Percentiles rank a stretch among this genome's conserved stretches.
Conservation (phyloP, 495 filamentous ascomycete species). For the Chaetomium cochliodes region DNA sequence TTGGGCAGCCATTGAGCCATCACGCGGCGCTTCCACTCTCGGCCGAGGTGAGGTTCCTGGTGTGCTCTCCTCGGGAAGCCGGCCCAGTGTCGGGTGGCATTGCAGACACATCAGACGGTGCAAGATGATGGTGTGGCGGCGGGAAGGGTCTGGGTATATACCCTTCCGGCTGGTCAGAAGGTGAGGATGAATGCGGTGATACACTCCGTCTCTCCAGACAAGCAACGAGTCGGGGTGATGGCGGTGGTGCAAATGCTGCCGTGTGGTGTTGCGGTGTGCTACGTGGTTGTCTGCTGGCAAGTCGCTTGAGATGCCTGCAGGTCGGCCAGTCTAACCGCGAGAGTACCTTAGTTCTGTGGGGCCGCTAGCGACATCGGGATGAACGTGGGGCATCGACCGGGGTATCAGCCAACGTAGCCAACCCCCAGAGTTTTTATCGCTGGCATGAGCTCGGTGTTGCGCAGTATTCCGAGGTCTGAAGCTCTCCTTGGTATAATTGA, state of each 20-base stretch:
- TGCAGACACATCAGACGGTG: constrained; percentile 22
- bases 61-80: constrained; percentile 13
- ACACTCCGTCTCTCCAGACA: background rate
- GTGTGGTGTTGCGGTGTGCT: constrained; percentile 33
- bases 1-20: constrained; percentile 24
- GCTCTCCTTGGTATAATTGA: background rate
- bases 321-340: constrained; percentile 23
- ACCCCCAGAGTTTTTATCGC: constrained; percentile 20
- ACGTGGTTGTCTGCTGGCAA: constrained; percentile 48
- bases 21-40: constrained; percentile 3
- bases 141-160: background rate
- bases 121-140: background rate
- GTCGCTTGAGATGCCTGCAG: constrained; percentile 33
- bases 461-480: background rate
- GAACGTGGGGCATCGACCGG: constrained; percentile 23
- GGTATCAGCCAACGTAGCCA: constrained; percentile 14
- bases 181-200: background rate
- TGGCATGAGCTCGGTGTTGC: background rate
- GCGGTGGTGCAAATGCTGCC: constrained; percentile 13
- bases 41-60: constrained; percentile 10
- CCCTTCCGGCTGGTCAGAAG: background rate
- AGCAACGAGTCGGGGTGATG: background rate
- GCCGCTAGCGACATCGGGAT: constrained; percentile 25
- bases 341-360: constrained; percentile 23
- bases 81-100: constrained; percentile 8